Percentiles rank a stretch among this genome's conserved stretches.
Evolutionary conservation across 768 basidiomycete species (phyloP).

Genomic region (Tephrocybe sp.): DNA sequence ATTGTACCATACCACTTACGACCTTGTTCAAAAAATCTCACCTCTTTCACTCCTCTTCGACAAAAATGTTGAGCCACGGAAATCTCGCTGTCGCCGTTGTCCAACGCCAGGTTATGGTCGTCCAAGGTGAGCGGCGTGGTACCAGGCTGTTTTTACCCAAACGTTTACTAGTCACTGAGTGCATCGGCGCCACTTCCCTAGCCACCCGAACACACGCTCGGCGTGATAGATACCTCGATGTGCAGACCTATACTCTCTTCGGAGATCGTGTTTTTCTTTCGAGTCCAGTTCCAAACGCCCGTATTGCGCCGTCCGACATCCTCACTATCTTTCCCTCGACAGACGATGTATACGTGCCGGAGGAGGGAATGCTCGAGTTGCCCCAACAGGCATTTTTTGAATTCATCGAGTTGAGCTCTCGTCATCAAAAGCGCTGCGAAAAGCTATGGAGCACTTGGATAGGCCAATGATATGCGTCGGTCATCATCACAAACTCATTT

Average conservation of each 20-base stretch:
- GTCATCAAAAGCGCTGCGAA: conserved; percentile 56
- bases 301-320: conserved; percentile 59
- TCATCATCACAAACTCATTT: not conserved
- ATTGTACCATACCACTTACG: not conserved
- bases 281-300: conserved; percentile 56
- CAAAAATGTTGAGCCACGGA: conserved; percentile 47
- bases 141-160: too few relatives aligned
- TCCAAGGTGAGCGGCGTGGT: conserved; percentile 69
- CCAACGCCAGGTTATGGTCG: conserved; percentile 64
- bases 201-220: conserved; percentile 56
- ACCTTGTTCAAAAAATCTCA: not conserved
- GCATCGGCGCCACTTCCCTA: conserved; percentile 26
- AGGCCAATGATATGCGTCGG: not conserved
- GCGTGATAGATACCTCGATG: conserved; percentile 62
- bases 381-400: conserved; percentile 58
- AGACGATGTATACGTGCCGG: conserved; percentile 28
- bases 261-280: conserved; percentile 68
- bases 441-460: conserved; percentile 55
- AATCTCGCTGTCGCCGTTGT: conserved; percentile 69
- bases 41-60: not conserved
- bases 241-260: conserved; percentile 63
- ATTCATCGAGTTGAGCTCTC: conserved; percentile 53
- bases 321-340: conserved; percentile 55
- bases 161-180: too few relatives aligned
- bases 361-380: conserved; percentile 63